Evolutionary conservation across 129 eudicot species (phyloP).

Genomic region (Deinandra increscens): DNA sequence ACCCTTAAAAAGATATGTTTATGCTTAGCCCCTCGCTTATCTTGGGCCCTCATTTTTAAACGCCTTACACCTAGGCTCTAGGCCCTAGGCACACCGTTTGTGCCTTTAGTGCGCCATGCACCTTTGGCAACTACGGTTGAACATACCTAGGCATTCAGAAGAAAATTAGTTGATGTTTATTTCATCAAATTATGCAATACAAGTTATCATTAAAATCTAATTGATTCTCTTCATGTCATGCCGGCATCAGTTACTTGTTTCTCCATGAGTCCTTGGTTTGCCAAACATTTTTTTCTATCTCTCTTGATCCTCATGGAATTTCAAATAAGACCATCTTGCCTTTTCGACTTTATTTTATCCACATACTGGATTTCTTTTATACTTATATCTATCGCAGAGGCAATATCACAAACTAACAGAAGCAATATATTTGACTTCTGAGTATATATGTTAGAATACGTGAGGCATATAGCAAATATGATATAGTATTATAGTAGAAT

Average conservation of each 20-base stretch:
- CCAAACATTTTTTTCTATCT: neutral
- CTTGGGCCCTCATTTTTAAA: too few relatives aligned
- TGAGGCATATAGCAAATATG: neutral
- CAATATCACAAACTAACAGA: constrained; percentile 1
- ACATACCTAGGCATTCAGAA: neutral
- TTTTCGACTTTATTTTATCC: neutral
- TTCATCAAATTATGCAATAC: neutral
- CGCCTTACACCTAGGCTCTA: too few relatives aligned
- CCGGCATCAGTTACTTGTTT: neutral
- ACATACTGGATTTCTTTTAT: neutral
- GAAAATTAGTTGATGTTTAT: neutral
- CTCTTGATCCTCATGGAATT: neutral
- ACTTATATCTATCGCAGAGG: neutral
- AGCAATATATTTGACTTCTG: neutral
- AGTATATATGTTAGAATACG: neutral
- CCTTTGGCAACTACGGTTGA: too few relatives aligned
- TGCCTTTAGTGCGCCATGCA: too few relatives aligned
- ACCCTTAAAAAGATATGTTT: too few relatives aligned
- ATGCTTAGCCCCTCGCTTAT: too few relatives aligned
- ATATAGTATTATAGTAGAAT: neutral
- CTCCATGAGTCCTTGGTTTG: neutral
- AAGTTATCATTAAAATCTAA: neutral
- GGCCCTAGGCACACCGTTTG: too few relatives aligned
- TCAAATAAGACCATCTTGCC: neutral
- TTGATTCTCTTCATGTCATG: neutral